Percentiles rank a stretch among this genome's conserved stretches.
Conservation (phyloP, 345 rosid genomes). For the Salix arbutifolia region DNA sequence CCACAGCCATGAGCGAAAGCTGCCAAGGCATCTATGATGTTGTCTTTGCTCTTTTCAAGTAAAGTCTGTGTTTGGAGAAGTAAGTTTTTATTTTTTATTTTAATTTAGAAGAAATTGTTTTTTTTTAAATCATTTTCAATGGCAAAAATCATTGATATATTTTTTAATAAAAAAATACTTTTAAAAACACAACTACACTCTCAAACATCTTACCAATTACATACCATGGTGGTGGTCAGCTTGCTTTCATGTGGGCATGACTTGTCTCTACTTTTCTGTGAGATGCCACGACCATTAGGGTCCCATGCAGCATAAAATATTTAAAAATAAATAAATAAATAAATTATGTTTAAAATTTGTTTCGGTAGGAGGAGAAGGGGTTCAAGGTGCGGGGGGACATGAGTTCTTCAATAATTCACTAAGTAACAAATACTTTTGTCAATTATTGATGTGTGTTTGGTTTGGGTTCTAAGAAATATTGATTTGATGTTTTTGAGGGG, state of each 20-base stretch:
- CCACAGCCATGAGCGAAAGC: constrained; percentile 12
- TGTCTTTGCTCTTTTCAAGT: constrained; percentile 1
- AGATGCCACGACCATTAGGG: constrained; percentile 12
- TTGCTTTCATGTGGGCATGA: not conserved
- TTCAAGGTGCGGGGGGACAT: not conserved
- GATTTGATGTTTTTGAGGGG: no score
- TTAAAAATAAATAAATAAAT: not conserved
- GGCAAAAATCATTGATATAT: no score
- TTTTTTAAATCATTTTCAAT: no score
- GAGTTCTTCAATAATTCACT: constrained; percentile 22
- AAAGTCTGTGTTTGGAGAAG: not conserved
- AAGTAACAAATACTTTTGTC: constrained; percentile 13
- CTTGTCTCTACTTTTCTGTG: constrained; percentile 10
- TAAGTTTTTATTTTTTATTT: not conserved
- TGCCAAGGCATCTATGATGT: constrained; percentile 10
- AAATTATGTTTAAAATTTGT: no score
- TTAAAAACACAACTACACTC: no score
- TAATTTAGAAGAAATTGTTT: no score
- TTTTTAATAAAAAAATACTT: no score
- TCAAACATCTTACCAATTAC: no score
- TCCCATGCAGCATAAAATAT: not conserved
- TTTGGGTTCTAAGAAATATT: not conserved
- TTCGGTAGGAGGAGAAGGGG: not conserved
- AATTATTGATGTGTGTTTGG: constrained; percentile 13
- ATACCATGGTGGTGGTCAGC: no score